Base-by-base conservation (phyloP, 345 rosid genomes). In the Corchorus capsularis region DNA sequence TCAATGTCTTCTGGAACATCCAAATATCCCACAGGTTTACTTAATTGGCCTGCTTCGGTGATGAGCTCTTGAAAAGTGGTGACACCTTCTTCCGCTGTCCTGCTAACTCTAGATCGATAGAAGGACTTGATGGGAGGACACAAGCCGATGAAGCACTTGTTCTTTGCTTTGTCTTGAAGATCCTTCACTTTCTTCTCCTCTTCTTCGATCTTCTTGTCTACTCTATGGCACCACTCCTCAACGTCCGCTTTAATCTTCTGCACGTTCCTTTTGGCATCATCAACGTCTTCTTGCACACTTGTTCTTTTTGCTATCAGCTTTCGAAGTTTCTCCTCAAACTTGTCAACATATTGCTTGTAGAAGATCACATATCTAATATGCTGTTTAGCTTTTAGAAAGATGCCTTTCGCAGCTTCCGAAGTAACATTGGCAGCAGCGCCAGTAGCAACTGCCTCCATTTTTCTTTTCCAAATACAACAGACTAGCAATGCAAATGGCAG, bases 201-300 rank as follows among this genome's bases (percentile, higher is more conserved):
- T 83, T 94, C 96, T 78, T 90, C 95, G 77, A 94, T 92, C 76
- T 94, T 96, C 60, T 92, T 96, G 83, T 92, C 98, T 78, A 94
- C 75, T 67, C 92, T 95, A 76, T 94, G 89, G 77, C 87, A 90
- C 75, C 96, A 85, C 4, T 87, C 92, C 66, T 94, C 98, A 67
- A 94, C 83, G 5, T 78, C 20, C 73, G 93, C 84, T 78, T 94
- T 94, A 10, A 92, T 90, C 75, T 83, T 94, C 94, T 50, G 11
- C 17, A 15, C 6, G 22, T 22, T 27, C 53, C 54, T 14, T 15
- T 15, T 2, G 3, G 56, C 16, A 17, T 3, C 56, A 53, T 53
- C 17, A 53, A 53, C 19, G 19, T 53, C 19, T 11, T 32, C 4
- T 1, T 61, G 20, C 5, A 61, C 65, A 10, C 32, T 61, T 10